Evolutionary conservation across 768 basidiomycete genomes (phyloP), one percentile per base, ranked within the genome.

Genomic region (Mycena maculata): DNA sequence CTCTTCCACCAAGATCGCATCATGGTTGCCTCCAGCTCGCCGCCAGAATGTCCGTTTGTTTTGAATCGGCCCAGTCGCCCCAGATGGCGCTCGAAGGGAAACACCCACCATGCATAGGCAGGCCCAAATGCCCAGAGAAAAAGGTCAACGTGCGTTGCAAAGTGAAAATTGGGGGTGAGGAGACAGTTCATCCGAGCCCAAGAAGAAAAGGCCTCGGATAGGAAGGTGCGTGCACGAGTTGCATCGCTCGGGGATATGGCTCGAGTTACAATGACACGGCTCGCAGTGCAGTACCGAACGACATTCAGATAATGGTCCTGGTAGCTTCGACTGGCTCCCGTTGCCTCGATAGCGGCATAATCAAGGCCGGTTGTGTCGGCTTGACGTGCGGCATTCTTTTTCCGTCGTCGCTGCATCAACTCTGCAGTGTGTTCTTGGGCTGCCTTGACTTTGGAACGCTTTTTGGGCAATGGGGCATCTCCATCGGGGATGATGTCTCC

Each of bases 251-350:
- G 58, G 25, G 58, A 60, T 15, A 60, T 60, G 2, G 28, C 5
- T 9, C 45, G 58, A 9, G 30, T 23, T 4, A 45, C 58, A 25
- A 60, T 31, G 2, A 48, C n/a, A 7, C 58, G 58, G 23, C 28
- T 22, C 7, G 13, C 58, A 8, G 45, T 48, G 42, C 58, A 60
- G 41, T 48, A 60, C n/a, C 58, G 42, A n/a, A 60, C 18, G 23
- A 60, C 47, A 22, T 60, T 60, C 20, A 60, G 45, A 22, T 60
- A 60, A 36, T 60, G 58, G 7, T 47, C 33, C 1, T 6, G 9
- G 45, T 60, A 60, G 45, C 22, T 60, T 9, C 58, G 58, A n/a
- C 47, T 49, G 9, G 58, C 44, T 3, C 55, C 55, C 4, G 55
- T 56, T 31, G 20, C 55, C 20, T 56, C 55, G 8, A 56, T 56